Conservation (phyloP, 2,329 filamentous ascomycete genomes). For the Alternaria gaisen region DNA sequence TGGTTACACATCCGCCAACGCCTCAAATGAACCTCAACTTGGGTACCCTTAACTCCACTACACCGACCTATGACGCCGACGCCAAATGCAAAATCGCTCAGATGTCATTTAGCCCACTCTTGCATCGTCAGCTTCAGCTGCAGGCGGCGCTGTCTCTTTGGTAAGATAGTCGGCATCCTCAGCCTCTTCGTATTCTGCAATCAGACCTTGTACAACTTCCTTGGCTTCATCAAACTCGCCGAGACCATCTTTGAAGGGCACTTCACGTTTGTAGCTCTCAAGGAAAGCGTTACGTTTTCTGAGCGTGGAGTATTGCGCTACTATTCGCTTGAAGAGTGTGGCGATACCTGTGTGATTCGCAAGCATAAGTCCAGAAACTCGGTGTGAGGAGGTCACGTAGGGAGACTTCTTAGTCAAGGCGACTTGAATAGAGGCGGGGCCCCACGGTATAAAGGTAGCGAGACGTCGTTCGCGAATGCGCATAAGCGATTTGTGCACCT, state of each 20-base stretch:
- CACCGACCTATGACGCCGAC: constrained; percentile 10
- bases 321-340: constrained; percentile 94
- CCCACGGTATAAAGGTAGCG: constrained; percentile 98
- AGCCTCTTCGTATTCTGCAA: constrained; percentile 94
- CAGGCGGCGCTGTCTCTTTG: constrained; percentile 64
- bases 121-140: constrained; percentile 45
- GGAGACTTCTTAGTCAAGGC: constrained; percentile 96
- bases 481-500: constrained; percentile 94
- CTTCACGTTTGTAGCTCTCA: constrained; percentile 94
- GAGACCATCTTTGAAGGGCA: constrained; percentile 89
- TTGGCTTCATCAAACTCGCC: constrained; percentile 95
- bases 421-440: constrained; percentile 96
- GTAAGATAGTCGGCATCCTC: constrained; percentile 91
- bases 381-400: constrained; percentile 91
- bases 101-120: constrained; percentile 29
- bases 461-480: constrained; percentile 93
- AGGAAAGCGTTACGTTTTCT: constrained; percentile 97
- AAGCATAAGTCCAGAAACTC: constrained; percentile 95
- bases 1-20: constrained; percentile 3
- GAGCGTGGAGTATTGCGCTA: constrained; percentile 91
- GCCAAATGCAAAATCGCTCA: constrained; percentile 1
- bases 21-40: constrained; percentile 1
- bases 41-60: constrained; percentile 4
- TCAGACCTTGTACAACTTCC: constrained; percentile 88
- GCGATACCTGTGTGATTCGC: constrained; percentile 98